Conservation (phyloP, 495 filamentous ascomycete genomes). For the Cenococcum geophilum region DNA sequence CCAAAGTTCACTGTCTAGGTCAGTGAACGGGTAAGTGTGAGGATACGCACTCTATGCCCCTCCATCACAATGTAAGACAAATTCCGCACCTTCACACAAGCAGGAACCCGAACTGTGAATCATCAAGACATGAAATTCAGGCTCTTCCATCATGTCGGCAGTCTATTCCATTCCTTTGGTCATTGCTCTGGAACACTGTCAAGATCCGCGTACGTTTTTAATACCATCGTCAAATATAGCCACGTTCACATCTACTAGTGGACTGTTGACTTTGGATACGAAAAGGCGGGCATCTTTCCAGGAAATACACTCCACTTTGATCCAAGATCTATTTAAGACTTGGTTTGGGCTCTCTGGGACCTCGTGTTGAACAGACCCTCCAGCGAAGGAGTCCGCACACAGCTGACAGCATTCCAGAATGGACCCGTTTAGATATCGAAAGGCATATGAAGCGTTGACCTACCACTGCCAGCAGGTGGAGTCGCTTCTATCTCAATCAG, state of each 20-base stretch:
- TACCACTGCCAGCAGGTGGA: constrained; percentile 23
- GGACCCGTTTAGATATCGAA: constrained; percentile 28
- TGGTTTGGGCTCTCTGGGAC: background rate
- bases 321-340: background rate
- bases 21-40: background rate
- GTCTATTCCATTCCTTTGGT: no score
- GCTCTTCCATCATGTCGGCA: no score
- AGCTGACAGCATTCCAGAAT: constrained; percentile 15
- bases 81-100: background rate
- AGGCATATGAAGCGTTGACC: constrained; percentile 30
- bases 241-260: background rate
- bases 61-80: background rate
- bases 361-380: background rate
- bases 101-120: background rate
- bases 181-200: background rate
- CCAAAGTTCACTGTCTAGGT: background rate
- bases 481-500: constrained; percentile 13
- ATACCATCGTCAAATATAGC: background rate
- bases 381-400: background rate
- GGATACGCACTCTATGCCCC: background rate
- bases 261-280: background rate
- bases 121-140: background rate
- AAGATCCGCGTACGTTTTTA: background rate
- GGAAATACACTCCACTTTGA: background rate
- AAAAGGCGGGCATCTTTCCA: background rate